Percentiles rank a stretch among this genome's conserved stretches.
phyloP scores from a whole-genome alignment of 2,329 filamentous ascomycete genomes.

The Claviceps paspali region DNA sequence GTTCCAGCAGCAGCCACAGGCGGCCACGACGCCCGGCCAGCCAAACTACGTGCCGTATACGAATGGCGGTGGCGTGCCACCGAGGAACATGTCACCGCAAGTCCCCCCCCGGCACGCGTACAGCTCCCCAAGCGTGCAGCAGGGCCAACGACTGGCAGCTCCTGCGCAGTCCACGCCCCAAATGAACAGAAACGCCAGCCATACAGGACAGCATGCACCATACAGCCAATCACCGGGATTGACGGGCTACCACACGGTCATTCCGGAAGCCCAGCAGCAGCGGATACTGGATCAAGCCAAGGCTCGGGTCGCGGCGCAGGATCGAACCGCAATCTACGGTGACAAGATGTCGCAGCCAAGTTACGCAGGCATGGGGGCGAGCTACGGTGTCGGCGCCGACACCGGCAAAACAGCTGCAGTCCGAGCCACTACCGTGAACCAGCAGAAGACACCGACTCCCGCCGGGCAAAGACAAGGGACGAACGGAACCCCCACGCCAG shows the following conservation, averaged over 20 bases:
- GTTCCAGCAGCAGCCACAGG: slow-evolving; percentile 19
- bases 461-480: slow-evolving; percentile 14
- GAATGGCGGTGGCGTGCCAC: slow-evolving; percentile 28
- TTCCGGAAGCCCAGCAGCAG: slow-evolving; percentile 33
- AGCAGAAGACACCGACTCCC: slow-evolving; percentile 23
- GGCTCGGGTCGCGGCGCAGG: slow-evolving; percentile 29
- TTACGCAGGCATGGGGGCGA: slow-evolving; percentile 21
- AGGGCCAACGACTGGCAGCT: slow-evolving; percentile 16
- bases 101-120: slow-evolving; percentile 22
- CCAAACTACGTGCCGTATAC: slow-evolving; percentile 22
- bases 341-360: slow-evolving; percentile 33
- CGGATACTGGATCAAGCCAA: slow-evolving; percentile 36
- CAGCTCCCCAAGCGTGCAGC: slow-evolving; percentile 22
- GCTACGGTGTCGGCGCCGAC: slow-evolving; percentile 17
- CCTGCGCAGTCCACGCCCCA: slow-evolving; percentile 15
- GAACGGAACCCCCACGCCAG: slow-evolving; percentile 23
- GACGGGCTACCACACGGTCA: slow-evolving; percentile 33
- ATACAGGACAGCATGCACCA: slow-evolving; percentile 13
- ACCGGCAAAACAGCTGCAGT: slow-evolving; percentile 15
- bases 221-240: slow-evolving; percentile 22
- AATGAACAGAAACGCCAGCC: slow-evolving; percentile 20
- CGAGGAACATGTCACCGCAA: slow-evolving; percentile 30
- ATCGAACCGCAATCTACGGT: slow-evolving; percentile 24
- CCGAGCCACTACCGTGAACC: slow-evolving; percentile 21
- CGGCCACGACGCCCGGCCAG: slow-evolving; percentile 19